Evolutionary conservation across 176 grass and related monocot species (phyloP).

Genomic region (Elymus sibiricus): DNA sequence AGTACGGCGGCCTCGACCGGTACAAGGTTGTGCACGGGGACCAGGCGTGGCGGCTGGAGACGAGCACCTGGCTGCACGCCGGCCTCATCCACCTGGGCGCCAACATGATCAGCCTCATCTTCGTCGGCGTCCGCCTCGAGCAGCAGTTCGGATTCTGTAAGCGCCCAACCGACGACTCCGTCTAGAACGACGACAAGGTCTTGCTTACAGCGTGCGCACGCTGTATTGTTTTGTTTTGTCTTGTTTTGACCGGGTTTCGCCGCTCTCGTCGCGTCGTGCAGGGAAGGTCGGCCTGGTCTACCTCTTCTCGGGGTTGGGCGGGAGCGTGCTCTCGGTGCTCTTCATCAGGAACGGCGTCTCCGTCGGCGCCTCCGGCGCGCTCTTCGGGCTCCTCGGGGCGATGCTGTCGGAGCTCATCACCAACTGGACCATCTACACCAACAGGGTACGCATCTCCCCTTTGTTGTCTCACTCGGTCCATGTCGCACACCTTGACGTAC

Average conservation of each 20-base stretch:
- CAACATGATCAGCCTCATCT: slow-evolving; percentile 80
- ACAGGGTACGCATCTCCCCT: slow-evolving; percentile 43
- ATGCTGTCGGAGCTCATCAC: slow-evolving; percentile 87
- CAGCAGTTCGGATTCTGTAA: slow-evolving; percentile 95
- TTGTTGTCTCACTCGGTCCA: too few species aligned
- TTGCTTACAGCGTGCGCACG: background rate
- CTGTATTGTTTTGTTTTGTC: background rate
- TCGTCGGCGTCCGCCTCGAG: slow-evolving; percentile 82
- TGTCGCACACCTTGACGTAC: background rate
- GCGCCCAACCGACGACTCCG: background rate
- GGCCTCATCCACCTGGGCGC: slow-evolving; percentile 78
- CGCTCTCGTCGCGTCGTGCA: slow-evolving; percentile 23
- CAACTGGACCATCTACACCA: slow-evolving; percentile 79
- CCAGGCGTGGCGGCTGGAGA: slow-evolving; percentile 77
- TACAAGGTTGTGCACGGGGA: slow-evolving; percentile 53
- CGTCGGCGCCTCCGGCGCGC: slow-evolving; percentile 80
- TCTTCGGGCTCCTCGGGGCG: slow-evolving; percentile 86
- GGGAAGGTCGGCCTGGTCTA: slow-evolving; percentile 70
- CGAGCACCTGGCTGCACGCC: slow-evolving; percentile 74
- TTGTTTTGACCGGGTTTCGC: slow-evolving; percentile 12
- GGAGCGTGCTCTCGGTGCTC: slow-evolving; percentile 71
- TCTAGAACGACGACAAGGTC: background rate
- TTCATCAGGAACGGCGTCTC: slow-evolving; percentile 76
- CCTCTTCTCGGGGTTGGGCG: slow-evolving; percentile 80
- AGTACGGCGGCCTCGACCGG: slow-evolving; percentile 66